These are phyloP conservation scores for Alternaria sp. DNA, from an alignment of 2,329 filamentous ascomycete genomes.

Conservation along the genomic window DNA sequence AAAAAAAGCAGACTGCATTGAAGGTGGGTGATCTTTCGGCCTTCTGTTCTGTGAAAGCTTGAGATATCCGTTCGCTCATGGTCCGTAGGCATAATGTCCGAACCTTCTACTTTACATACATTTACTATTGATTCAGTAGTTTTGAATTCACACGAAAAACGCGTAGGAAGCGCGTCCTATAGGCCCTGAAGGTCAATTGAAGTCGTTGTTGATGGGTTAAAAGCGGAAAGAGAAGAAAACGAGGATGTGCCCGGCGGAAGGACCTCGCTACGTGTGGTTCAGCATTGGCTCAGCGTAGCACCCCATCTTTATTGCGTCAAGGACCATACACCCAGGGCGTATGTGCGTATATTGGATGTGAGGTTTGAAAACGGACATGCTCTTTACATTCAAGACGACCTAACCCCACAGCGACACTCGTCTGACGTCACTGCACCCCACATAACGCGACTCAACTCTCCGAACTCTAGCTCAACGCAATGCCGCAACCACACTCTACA, in stretches of 20 bases:
- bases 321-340: accelerated
- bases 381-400: background rate
- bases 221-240: background rate
- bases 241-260: background rate
- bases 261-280: background rate
- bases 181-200: background rate
- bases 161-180: background rate
- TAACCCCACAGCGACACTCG: background rate
- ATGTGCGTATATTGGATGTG: background rate
- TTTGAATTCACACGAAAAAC: background rate
- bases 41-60: background rate
- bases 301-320: background rate
- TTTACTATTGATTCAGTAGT: background rate
- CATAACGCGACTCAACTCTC: slow-evolving; percentile 10
- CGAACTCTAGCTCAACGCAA: slow-evolving; percentile 19
- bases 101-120: background rate
- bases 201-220: background rate
- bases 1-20: background rate
- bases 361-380: background rate
- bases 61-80: background rate
- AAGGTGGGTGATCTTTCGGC: background rate
- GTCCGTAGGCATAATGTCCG: background rate
- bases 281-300: background rate
- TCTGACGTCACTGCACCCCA: slow-evolving; percentile 12
- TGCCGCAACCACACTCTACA: slow-evolving; percentile 30